phyloP scores from a whole-genome alignment of 2,329 filamentous ascomycete genomes.

The Exophiala dermatitidis region DNA sequence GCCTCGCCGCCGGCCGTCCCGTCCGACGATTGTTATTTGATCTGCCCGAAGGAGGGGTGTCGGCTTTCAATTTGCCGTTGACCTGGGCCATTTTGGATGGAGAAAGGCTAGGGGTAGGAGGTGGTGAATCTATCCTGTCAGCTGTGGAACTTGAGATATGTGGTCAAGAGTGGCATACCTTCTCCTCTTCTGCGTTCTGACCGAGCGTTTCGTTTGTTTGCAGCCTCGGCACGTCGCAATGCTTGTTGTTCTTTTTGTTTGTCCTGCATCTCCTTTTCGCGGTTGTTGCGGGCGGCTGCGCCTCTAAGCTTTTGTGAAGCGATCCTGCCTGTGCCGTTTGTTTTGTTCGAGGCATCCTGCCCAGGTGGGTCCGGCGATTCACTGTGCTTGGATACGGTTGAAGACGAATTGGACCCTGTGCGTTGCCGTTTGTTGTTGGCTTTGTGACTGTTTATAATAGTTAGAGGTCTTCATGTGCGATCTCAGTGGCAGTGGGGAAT shows the following conservation, averaged over 20 bases:
- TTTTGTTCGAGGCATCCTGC: conserved; percentile 49
- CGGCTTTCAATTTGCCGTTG: conserved; percentile 39
- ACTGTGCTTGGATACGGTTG: conserved; percentile 47
- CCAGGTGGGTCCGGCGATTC: conserved; percentile 46
- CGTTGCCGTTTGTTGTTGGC: conserved; percentile 72
- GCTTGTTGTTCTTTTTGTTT: conserved; percentile 63
- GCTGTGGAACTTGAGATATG: not conserved
- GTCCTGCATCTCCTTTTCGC: conserved; percentile 43
- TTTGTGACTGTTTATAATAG: conserved; percentile 51
- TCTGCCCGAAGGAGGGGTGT: conserved; percentile 35
- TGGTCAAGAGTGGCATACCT: conserved; percentile 45
- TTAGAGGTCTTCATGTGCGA: not conserved
- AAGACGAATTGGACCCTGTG: conserved; percentile 67
- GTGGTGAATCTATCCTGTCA: conserved; percentile 56
- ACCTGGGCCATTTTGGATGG: conserved; percentile 38
- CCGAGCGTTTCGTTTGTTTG: conserved; percentile 71
- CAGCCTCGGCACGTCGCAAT: conserved; percentile 60
- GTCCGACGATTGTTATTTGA: conserved; percentile 54
- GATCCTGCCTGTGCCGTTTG: conserved; percentile 38
- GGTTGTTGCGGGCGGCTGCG: conserved; percentile 47
- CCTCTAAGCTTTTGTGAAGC: conserved; percentile 47
- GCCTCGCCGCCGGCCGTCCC: conserved; percentile 57
- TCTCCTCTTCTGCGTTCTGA: conserved; percentile 74
- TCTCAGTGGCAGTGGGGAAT: conserved; percentile 26
- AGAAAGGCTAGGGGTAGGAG: conserved; percentile 56